Conservation (phyloP, 2,329 filamentous ascomycete species). For the Ophiostoma ips region DNA sequence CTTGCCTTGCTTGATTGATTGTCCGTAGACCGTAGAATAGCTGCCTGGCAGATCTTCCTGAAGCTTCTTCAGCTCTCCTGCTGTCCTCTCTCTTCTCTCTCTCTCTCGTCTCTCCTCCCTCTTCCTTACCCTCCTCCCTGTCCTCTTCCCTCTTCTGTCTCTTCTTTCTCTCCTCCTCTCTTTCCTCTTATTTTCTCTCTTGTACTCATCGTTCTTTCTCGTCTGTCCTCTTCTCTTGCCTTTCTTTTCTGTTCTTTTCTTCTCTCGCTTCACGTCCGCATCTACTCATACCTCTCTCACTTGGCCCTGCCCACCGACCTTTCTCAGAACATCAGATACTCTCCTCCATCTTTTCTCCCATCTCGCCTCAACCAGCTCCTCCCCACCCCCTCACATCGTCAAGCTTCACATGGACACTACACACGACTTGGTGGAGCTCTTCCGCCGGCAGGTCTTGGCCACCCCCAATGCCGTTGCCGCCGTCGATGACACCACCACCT, state of each 20-base stretch:
- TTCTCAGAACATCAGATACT: too few species aligned
- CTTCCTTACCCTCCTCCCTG: background rate
- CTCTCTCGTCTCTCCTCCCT: background rate
- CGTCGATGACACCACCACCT: slow-evolving; percentile 52
- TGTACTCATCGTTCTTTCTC: too few species aligned
- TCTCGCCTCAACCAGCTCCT: background rate
- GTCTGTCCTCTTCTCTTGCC: background rate
- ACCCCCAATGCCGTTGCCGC: slow-evolving; percentile 58
- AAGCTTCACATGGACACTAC: slow-evolving; percentile 43
- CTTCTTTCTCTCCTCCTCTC: background rate
- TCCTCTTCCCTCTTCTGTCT: background rate
- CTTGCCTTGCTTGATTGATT: too few species aligned
- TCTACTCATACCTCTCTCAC: too few species aligned
- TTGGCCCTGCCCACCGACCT: too few species aligned
- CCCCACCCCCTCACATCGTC: background rate
- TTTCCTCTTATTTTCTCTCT: background rate
- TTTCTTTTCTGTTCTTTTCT: too few species aligned
- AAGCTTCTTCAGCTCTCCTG: background rate
- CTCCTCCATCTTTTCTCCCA: background rate
- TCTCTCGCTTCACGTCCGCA: too few species aligned
- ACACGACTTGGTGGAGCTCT: slow-evolving; percentile 61
- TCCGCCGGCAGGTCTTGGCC: slow-evolving; percentile 50
- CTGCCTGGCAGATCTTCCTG: background rate
- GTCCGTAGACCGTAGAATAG: too few species aligned
- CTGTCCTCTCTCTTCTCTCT: background rate